Base-by-base conservation (phyloP, 1,284 basidiomycete genomes). In the Ceratobasidium sp. region DNA sequence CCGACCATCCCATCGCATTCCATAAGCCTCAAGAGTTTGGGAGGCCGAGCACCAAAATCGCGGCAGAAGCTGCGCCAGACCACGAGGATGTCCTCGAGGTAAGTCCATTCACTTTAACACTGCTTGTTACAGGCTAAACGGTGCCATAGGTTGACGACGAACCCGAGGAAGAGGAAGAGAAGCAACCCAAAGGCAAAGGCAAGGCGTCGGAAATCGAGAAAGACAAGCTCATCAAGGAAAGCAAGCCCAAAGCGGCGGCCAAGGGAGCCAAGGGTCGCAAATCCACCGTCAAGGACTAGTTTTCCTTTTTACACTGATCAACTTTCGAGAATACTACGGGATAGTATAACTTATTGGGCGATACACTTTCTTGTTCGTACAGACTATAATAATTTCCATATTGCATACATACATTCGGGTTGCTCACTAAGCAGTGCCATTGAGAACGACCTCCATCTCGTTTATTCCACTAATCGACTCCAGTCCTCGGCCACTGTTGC, bases 1-100 rank as follows among this genome's bases (percentile, higher is more conserved):
- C 78, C 25, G 92, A 95, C 58, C 94, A 97, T 76, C 94, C 95
- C 0, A 90, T 97, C 73, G 86, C 94, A 0, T 96, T 95, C 83
- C 87, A 96, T 79, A 94, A 92, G 75, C 89, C 87, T 0, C 81
- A 84, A 69, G 88, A 91, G 74, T 80, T 94, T 47, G 90, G 91
- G 1, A 81, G 77, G 16, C 86, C 91, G 1, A 91, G 89, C 82
- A 94, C 90, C 76, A 82, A 94, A 62, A 83, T 82, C 7, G 76
- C 76, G 0, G 85, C 81, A 33, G 90, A 86, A 1, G 83, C 87
- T 11, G 84, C 85, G 16, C 93, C 95, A 0, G 95, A 98, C 79
- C 82, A 93, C 29, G 94, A 97, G 75, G 95, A 97, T 68, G 92
- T 88, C 0, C 89, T 90, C 66, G 85, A 87, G 73, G 82, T 84